Conservation (phyloP, 495 filamentous ascomycete species). For the Tuber borchii region DNA sequence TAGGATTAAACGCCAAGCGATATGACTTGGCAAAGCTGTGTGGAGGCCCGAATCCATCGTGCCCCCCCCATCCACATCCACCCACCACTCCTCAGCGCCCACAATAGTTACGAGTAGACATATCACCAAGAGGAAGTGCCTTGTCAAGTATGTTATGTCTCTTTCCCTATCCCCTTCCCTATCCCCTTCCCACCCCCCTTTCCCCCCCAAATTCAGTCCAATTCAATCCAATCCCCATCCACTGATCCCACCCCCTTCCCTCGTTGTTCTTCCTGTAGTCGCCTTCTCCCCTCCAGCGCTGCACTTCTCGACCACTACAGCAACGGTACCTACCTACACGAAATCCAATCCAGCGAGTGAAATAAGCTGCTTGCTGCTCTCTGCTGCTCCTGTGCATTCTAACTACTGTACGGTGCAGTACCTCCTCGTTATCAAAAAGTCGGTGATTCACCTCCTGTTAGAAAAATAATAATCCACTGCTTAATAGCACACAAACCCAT, state of each 20-base stretch:
- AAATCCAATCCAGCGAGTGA: conserved; percentile 8
- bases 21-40: conserved; percentile 26
- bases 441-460: background rate
- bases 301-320: background rate
- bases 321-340: background rate
- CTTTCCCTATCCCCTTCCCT: background rate
- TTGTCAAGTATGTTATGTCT: background rate
- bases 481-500: background rate
- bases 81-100: conserved; percentile 32
- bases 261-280: conserved; percentile 13
- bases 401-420: background rate
- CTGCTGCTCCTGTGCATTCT: background rate
- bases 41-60: background rate
- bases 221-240: conserved; percentile 6
- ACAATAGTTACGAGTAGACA: conserved; percentile 13
- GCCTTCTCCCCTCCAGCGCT: conserved; percentile 2
- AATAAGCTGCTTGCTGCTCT: conserved; percentile 8
- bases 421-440: background rate
- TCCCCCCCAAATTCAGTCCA: conserved; percentile 14
- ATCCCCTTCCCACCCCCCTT: conserved; percentile 1
- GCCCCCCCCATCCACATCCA: conserved; percentile 12
- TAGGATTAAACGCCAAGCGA: conserved; percentile 26
- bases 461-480: background rate
- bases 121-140: conserved; percentile 11
- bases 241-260: conserved; percentile 15